Evolutionary conservation across 2,329 filamentous ascomycete genomes (phyloP).

Genomic region (Stachybotrys chartarum): DNA sequence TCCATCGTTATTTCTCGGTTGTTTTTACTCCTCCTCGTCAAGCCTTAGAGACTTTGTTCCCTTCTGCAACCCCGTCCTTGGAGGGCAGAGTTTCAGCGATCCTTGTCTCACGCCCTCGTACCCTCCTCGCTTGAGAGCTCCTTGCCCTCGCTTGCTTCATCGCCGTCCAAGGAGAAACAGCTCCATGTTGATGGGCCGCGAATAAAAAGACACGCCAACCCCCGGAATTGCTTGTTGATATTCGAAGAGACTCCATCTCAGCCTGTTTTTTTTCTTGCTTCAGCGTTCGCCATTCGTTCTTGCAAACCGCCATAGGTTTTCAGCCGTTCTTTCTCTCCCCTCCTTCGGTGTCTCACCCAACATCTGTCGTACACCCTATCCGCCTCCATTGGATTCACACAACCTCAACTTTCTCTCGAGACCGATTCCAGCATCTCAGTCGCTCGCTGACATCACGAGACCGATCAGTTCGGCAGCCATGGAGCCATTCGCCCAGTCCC

Average conservation of each 20-base stretch:
- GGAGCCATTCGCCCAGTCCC: constrained; percentile 24
- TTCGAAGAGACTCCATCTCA: not conserved
- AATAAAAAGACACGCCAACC: constrained; percentile 6
- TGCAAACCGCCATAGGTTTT: not conserved
- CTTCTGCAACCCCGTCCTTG: constrained; percentile 25
- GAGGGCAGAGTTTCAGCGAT: constrained; percentile 22
- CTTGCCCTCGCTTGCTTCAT: constrained; percentile 16
- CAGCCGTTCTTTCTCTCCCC: not conserved
- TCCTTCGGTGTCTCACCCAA: not conserved
- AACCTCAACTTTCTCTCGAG: not conserved
- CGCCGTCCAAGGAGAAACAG: constrained; percentile 2
- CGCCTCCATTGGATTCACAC: not conserved
- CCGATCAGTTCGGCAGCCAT: constrained; percentile 10
- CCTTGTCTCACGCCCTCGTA: constrained; percentile 23
- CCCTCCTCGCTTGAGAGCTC: constrained; percentile 9
- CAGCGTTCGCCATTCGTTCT: not conserved
- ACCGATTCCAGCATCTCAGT: not conserved
- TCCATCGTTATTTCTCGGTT: constrained; percentile 15
- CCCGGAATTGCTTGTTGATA: not conserved
- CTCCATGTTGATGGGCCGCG: not conserved
- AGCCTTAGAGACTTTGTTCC: constrained; percentile 11
- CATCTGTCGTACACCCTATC: not conserved
- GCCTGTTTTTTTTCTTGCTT: not conserved
- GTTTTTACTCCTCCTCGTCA: constrained; percentile 13
- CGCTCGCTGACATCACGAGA: not conserved